A percentile compares a stretch with the other conserved stretches of the same genome.
phyloP scores from a whole-genome alignment of 345 rosid species.

The Rubroshorea leprosula region DNA sequence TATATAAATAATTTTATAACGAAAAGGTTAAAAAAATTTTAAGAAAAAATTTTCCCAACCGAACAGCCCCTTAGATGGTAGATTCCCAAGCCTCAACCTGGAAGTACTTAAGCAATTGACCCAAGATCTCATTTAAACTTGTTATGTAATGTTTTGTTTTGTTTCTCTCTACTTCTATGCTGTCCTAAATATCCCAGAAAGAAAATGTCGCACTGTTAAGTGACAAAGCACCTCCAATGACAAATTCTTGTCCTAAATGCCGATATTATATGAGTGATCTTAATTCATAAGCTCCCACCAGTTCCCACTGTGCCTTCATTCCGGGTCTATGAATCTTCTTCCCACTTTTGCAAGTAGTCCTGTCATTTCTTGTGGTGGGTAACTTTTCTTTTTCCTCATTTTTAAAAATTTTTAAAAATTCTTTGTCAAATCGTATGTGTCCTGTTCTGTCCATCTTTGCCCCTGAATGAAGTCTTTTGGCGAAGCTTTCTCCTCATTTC shows the following conservation, averaged over 20 bases:
- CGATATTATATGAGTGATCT: neutral
- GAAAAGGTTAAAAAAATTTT: too few species aligned
- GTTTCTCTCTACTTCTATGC: neutral
- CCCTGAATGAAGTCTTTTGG: conserved; percentile 13
- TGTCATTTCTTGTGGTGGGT: neutral
- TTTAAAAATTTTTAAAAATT: neutral
- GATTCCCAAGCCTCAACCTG: too few species aligned
- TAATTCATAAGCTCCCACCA: neutral
- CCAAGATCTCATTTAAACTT: neutral
- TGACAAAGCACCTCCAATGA: neutral
- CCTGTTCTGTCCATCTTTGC: conserved; percentile 13
- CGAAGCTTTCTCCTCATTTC: conserved; percentile 11
- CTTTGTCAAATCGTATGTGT: conserved; percentile 2
- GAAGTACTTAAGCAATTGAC: too few species aligned
- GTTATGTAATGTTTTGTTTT: neutral
- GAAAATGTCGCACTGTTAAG: neutral
- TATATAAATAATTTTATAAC: too few species aligned
- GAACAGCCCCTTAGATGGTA: too few species aligned
- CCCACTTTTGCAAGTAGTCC: neutral
- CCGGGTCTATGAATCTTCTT: too few species aligned
- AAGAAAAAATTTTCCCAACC: too few species aligned
- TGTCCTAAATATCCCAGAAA: neutral
- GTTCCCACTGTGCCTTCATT: neutral
- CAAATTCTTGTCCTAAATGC: neutral
- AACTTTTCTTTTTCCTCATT: neutral